Percentiles rank a stretch among this genome's conserved stretches.
phyloP scores from a whole-genome alignment of 2,329 filamentous ascomycete genomes.

The Madurella fahalii region DNA sequence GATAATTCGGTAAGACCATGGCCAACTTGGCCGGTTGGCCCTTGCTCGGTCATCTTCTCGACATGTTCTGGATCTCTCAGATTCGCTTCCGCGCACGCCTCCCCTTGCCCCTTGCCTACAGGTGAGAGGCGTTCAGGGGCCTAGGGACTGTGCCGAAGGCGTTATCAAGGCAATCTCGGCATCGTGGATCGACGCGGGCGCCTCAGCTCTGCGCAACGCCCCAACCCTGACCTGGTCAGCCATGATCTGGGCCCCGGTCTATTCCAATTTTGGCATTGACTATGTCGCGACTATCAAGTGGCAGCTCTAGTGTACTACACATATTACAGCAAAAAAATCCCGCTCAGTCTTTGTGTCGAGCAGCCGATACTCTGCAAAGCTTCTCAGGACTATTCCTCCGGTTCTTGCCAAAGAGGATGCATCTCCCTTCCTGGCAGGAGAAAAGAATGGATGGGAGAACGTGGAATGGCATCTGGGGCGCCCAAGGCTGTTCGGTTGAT shows the following conservation, averaged over 20 bases:
- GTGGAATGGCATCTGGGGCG: too few species aligned
- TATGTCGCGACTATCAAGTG: slow-evolving; percentile 3
- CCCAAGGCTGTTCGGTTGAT: background rate
- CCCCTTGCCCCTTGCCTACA: too few species aligned
- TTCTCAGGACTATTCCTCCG: background rate
- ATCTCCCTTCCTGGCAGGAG: too few species aligned
- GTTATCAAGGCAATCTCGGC: background rate
- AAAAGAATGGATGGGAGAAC: too few species aligned
- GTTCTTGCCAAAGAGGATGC: too few species aligned
- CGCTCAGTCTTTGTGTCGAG: background rate
- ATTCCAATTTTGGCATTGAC: slow-evolving; percentile 9
- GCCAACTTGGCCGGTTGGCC: too few species aligned
- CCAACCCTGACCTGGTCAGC: background rate
- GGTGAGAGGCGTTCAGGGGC: too few species aligned
- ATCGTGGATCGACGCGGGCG: background rate
- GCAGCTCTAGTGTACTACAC: too few species aligned
- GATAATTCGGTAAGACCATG: too few species aligned
- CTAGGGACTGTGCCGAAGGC: too few species aligned
- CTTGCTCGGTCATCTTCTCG: too few species aligned
- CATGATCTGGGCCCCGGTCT: slow-evolving; percentile 2
- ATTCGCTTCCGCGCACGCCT: background rate
- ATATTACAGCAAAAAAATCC: background rate
- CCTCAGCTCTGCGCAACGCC: background rate
- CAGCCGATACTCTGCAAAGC: background rate
- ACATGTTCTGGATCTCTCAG: background rate